phyloP scores from a whole-genome alignment of 371 early-diverging fungal species.

The Lichtheimia ramosa region DNA sequence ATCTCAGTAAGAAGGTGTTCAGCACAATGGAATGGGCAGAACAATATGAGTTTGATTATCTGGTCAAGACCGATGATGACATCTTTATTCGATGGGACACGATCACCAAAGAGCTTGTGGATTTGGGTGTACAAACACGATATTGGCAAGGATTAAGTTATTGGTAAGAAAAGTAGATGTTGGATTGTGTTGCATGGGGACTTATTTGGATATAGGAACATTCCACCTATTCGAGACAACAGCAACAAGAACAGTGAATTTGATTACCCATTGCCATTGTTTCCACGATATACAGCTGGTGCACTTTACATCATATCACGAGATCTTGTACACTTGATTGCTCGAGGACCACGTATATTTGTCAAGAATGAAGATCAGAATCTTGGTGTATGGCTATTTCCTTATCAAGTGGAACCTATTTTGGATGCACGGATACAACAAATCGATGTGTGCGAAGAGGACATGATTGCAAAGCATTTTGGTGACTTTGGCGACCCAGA shows the following conservation, averaged over 20 bases:
- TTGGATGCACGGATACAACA: slow-evolving; percentile 62
- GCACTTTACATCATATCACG: slow-evolving; percentile 59
- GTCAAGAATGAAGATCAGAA: slow-evolving; percentile 62
- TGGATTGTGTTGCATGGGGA: neutral
- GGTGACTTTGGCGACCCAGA: slow-evolving; percentile 53
- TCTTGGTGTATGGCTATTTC: slow-evolving; percentile 61
- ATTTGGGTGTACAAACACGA: slow-evolving; percentile 48
- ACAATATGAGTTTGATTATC: slow-evolving; percentile 55
- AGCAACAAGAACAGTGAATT: slow-evolving; percentile 49
- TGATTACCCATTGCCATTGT: slow-evolving; percentile 48
- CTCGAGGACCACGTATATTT: slow-evolving; percentile 55
- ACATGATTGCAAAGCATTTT: slow-evolving; percentile 65
- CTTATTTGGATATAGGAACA: slow-evolving; percentile 26
- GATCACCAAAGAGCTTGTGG: slow-evolving; percentile 50
- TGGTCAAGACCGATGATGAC: slow-evolving; percentile 69
- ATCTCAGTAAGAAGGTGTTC: slow-evolving; percentile 55
- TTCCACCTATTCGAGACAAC: slow-evolving; percentile 41
- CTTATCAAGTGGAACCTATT: slow-evolving; percentile 56
- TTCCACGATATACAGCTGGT: slow-evolving; percentile 60
- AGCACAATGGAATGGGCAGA: slow-evolving; percentile 57
- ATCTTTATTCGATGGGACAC: slow-evolving; percentile 68
- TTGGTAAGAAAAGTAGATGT: slow-evolving; percentile 34
- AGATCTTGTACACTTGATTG: slow-evolving; percentile 56
- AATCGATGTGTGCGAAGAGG: slow-evolving; percentile 64
- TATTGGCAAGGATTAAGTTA: slow-evolving; percentile 67